Conservation (phyloP, 257 asterid species). For the Ilex aquifolium region DNA sequence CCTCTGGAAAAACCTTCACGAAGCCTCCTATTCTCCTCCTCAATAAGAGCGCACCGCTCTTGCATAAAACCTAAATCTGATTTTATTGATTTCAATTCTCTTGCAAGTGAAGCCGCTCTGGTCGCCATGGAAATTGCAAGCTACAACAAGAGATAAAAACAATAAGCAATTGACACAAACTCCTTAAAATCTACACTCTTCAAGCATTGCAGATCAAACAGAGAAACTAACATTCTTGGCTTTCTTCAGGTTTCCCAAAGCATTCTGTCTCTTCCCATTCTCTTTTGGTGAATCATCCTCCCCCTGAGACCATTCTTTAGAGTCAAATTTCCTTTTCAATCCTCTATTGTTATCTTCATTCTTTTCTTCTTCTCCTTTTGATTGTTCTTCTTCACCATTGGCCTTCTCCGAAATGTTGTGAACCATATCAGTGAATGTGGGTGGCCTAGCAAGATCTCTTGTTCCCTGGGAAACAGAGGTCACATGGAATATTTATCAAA, state of each 20-base stretch:
- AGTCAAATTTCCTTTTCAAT: constrained; percentile 62
- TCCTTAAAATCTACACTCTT: not conserved
- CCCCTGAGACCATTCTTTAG: constrained; percentile 33
- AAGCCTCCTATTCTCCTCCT: constrained; percentile 82
- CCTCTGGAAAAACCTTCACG: constrained; percentile 47
- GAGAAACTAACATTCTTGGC: constrained; percentile 63
- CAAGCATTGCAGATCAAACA: not conserved
- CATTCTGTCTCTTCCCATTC: constrained; percentile 24
- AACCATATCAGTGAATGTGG: constrained; percentile 59
- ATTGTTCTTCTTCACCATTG: constrained; percentile 28
- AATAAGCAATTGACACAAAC: not conserved
- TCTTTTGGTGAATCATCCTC: constrained; percentile 23
- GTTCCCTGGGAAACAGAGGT: constrained; percentile 50
- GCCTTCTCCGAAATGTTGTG: constrained; percentile 48
- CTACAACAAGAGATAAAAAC: constrained; percentile 20
- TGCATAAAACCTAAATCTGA: constrained; percentile 72
- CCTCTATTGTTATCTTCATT: constrained; percentile 40
- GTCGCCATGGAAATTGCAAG: constrained; percentile 92
- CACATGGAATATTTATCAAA: not conserved
- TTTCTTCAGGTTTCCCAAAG: constrained; percentile 53
- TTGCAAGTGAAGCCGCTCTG: constrained; percentile 66
- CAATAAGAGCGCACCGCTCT: constrained; percentile 66
- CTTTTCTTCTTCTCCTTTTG: constrained; percentile 17
- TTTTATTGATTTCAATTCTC: constrained; percentile 68
- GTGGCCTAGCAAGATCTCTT: constrained; percentile 59